Evolutionary conservation across 805 yeast genomes (phyloP).

Genomic region (Barnettozyma salicaria): DNA sequence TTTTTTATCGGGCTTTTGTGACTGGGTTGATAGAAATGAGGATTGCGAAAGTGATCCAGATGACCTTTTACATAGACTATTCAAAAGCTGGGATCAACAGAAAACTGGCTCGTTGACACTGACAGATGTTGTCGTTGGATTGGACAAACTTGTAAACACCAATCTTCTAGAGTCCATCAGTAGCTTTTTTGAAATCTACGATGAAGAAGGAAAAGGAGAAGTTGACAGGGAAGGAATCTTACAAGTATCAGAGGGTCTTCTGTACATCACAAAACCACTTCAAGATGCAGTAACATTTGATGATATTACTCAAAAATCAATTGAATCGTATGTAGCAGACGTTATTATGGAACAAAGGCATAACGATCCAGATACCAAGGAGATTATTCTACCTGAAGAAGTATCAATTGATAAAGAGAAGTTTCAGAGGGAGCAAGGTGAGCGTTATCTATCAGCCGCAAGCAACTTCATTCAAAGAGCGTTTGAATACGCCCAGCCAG

Average conservation of each 20-base stretch:
- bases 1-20: constrained; percentile 75
- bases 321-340: constrained; percentile 65
- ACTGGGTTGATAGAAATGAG: constrained; percentile 53
- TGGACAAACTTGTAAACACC: constrained; percentile 59
- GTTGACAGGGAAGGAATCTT: constrained; percentile 76
- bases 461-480: constrained; percentile 82
- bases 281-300: constrained; percentile 68
- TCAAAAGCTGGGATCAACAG: constrained; percentile 63
- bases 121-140: constrained; percentile 64
- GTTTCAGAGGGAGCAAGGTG: constrained; percentile 60
- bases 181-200: constrained; percentile 74
- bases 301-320: constrained; percentile 50
- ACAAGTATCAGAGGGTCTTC: constrained; percentile 79
- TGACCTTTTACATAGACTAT: constrained; percentile 57
- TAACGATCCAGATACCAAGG: constrained; percentile 26
- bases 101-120: constrained; percentile 52
- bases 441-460: constrained; percentile 79
- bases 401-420: constrained; percentile 57
- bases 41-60: constrained; percentile 33
- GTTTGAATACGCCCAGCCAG: constrained; percentile 82
- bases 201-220: constrained; percentile 48
- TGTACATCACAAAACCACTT: constrained; percentile 81
- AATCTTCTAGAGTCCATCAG: constrained; percentile 78
- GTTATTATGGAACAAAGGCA: constrained; percentile 36
- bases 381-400: constrained; percentile 49